These are phyloP conservation scores for Sclerotinia borealis DNA, from an alignment of 2,329 filamentous ascomycete genomes.

Conservation along the genomic window DNA sequence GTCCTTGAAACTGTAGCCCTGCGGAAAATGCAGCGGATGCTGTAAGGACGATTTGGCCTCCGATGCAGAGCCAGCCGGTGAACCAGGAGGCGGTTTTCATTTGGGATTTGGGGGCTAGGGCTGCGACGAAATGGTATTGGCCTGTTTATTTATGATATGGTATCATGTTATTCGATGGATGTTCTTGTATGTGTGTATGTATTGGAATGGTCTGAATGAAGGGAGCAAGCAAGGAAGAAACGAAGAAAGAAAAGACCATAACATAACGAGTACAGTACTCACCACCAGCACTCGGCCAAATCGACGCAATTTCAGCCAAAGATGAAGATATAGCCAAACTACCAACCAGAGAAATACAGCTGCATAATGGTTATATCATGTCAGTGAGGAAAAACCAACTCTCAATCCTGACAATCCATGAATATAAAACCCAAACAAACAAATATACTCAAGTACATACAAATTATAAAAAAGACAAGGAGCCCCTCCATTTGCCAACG, in stretches of 20 bases:
- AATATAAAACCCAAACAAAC: too few relatives aligned
- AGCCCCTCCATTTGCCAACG: conserved; percentile 40
- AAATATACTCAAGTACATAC: too few relatives aligned
- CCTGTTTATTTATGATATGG: conserved; percentile 24
- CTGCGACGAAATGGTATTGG: conserved; percentile 56
- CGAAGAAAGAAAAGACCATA: too few relatives aligned
- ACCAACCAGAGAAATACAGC: conserved; percentile 38
- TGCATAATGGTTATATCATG: conserved; percentile 23
- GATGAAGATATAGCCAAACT: conserved; percentile 37
- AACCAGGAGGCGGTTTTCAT: conserved; percentile 37
- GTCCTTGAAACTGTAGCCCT: conserved; percentile 39
- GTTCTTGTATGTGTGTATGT: neutral
- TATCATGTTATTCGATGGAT: too few relatives aligned
- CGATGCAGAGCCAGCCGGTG: conserved; percentile 42
- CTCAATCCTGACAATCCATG: too few relatives aligned
- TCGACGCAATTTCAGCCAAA: conserved; percentile 40
- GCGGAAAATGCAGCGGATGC: conserved; percentile 43
- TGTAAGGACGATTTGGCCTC: conserved; percentile 41
- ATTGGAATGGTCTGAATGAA: too few relatives aligned
- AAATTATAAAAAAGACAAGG: conserved; percentile 42
- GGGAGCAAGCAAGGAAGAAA: too few relatives aligned
- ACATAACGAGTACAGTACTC: too few relatives aligned
- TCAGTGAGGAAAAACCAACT: neutral
- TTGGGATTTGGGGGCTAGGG: conserved; percentile 41
- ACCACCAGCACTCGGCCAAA: conserved; percentile 33